Evolutionary conservation across 805 yeast species (phyloP), one percentile per base, ranked within the genome.

Genomic region (Blastobotrys robertii): DNA sequence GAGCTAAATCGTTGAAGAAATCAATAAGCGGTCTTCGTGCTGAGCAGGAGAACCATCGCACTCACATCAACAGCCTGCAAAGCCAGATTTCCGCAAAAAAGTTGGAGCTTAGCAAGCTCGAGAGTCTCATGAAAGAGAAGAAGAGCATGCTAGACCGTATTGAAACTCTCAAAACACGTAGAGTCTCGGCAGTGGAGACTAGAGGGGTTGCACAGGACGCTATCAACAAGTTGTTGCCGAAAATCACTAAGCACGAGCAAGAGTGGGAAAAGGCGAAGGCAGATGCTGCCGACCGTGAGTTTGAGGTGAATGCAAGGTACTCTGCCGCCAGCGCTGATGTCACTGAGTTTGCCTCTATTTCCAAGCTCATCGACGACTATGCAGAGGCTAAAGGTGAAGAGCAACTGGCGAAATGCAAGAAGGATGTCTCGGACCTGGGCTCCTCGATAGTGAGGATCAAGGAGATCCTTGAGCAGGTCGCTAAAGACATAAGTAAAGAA

Each of bases 101-200:
- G 50, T 57, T 81, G 36, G 51, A 55, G 2, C 71, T 83, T 19
- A 73, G 76, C 49, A 68, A 72, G 36, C 56, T 76, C 44, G 83
- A 79, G 52, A 67, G 64, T 38, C 61, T 76, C 4, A 61, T 76
- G 28, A 56, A 68, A 37, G 81, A 77, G 44, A 64, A 69, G 30
- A 62, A 62, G 14, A 58, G 41, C 38, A 46, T 11, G 44, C 49
- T 37, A 62, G 54, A 33, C 32, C 38, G 35, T 38, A 40, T 47
- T 2, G 38, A 19, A 7, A 40, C 35, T 3, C 34, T 44, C 7
- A 34, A 41, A 13, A 6, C 25, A 6, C 4, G 25, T 6, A 4
- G 25, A 19, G 25, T 6, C 4, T 19, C 25, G 6, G 25, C 25
- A 19, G 25, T 19, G 25, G 25, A 19, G 6, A 6, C 25, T 4